Percentiles rank a stretch among this genome's conserved stretches.
These are phyloP conservation scores for Scedosporium aurantiacum DNA, from an alignment of 2,329 filamentous ascomycete genomes.

Conservation along the genomic window DNA sequence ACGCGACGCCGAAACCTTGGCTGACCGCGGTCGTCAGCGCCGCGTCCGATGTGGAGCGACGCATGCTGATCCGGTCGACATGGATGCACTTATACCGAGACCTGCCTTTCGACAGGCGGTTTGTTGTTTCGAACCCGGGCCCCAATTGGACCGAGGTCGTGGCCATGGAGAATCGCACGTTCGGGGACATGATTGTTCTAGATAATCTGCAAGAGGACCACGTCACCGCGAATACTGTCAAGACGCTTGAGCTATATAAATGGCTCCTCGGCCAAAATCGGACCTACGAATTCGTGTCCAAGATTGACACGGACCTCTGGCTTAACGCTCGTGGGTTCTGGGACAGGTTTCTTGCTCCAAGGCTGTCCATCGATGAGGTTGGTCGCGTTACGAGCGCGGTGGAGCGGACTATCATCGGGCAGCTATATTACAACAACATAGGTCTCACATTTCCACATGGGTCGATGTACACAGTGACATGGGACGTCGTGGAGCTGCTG, in stretches of 20 bases:
- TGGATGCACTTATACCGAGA: constrained; percentile 21
- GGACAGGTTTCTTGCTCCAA: constrained; percentile 16
- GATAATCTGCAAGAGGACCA: constrained; percentile 20
- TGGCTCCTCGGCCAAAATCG: constrained; percentile 15
- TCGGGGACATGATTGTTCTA: constrained; percentile 22
- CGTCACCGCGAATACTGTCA: constrained; percentile 21
- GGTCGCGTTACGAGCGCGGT: constrained; percentile 10
- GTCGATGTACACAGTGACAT: constrained; percentile 22
- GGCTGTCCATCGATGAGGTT: constrained; percentile 11
- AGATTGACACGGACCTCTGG: constrained; percentile 22
- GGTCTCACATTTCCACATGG: constrained; percentile 20
- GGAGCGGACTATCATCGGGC: constrained; percentile 17
- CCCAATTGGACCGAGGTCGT: constrained; percentile 16
- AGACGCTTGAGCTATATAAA: constrained; percentile 22
- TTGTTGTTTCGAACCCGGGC: constrained; percentile 21
- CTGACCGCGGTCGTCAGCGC: constrained; percentile 19
- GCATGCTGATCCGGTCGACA: constrained; percentile 20
- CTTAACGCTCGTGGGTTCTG: constrained; percentile 21
- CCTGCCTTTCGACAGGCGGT: constrained; percentile 18
- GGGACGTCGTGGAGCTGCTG: constrained; percentile 20
- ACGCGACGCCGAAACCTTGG: constrained; percentile 13
- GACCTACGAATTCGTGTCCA: constrained; percentile 20
- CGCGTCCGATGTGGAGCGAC: constrained; percentile 16
- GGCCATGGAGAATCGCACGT: constrained; percentile 20
- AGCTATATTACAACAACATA: constrained; percentile 17